Conservation (phyloP, 2,329 filamentous ascomycete species). For the Raffaelea arxii region DNA sequence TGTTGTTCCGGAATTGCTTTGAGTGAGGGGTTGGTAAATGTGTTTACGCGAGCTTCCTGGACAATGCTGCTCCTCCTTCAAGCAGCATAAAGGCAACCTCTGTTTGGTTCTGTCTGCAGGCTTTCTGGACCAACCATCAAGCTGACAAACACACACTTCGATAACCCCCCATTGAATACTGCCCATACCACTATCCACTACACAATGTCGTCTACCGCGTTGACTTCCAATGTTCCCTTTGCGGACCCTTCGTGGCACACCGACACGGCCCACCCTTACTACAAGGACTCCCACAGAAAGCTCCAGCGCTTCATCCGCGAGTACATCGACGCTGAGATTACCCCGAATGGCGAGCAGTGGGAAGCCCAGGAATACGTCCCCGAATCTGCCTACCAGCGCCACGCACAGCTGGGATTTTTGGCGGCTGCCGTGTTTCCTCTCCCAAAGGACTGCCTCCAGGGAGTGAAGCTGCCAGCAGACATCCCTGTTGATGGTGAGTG, state of each 20-base stretch:
- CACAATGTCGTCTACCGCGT: no score
- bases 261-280: constrained; percentile 70
- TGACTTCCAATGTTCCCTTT: constrained; percentile 61
- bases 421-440: not conserved
- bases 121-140: no score
- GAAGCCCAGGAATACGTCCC: not conserved
- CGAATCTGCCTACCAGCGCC: not conserved
- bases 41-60: no score
- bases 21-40: no score
- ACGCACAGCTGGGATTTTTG: not conserved
- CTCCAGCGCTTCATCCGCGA: constrained; percentile 59
- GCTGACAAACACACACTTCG: no score
- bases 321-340: constrained; percentile 63
- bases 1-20: no score
- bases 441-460: not conserved
- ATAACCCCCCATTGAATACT: no score
- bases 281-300: constrained; percentile 60
- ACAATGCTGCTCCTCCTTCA: no score
- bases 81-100: no score
- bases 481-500: not conserved
- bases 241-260: constrained; percentile 75
- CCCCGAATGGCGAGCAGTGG: constrained; percentile 49
- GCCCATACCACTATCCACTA: no score
- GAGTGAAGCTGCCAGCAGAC: not conserved
- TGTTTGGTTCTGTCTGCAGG: no score